These are phyloP conservation scores for Phytophthora gonapodyides DNA, from an alignment of 352 stramenopile genomes.

Conservation along the genomic window DNA sequence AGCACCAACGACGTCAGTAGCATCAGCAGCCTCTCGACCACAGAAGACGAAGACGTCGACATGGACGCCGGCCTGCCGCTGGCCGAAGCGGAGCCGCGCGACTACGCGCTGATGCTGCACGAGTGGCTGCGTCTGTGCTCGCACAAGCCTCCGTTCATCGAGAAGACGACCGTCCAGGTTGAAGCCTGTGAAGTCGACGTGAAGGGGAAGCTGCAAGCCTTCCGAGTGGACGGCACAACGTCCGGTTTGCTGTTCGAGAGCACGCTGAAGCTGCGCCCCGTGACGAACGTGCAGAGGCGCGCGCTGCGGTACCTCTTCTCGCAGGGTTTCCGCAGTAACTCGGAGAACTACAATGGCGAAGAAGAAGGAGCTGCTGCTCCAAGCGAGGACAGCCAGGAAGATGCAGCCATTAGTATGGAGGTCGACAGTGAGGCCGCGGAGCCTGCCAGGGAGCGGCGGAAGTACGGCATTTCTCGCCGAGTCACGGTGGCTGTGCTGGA, in stretches of 20 bases:
- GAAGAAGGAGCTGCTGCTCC: not conserved
- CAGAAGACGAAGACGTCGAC: slow-evolving; percentile 23
- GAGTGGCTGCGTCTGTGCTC: slow-evolving; percentile 67
- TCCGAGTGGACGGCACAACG: slow-evolving; percentile 71
- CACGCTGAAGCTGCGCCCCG: slow-evolving; percentile 67
- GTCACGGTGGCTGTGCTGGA: slow-evolving; percentile 60
- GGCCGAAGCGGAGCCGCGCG: slow-evolving; percentile 20
- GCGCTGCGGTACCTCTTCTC: slow-evolving; percentile 73
- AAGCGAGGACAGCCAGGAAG: slow-evolving; percentile 2
- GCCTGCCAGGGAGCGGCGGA: slow-evolving; percentile 19
- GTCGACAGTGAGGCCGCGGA: slow-evolving; percentile 14
- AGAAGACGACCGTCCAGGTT: slow-evolving; percentile 19
- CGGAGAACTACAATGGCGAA: slow-evolving; percentile 31
- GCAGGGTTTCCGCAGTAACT: slow-evolving; percentile 49
- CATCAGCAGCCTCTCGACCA: slow-evolving; percentile 25
- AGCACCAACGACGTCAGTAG: slow-evolving; percentile 35
- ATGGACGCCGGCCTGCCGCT: slow-evolving; percentile 9
- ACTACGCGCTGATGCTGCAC: slow-evolving; percentile 64
- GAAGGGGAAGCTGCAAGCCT: slow-evolving; percentile 50
- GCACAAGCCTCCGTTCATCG: slow-evolving; percentile 60
- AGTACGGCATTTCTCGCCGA: slow-evolving; percentile 37
- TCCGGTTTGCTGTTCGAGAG: slow-evolving; percentile 70
- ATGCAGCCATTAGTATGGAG: slow-evolving; percentile 10
- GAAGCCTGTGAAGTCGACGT: slow-evolving; percentile 7
- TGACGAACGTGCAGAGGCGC: slow-evolving; percentile 58